Evolutionary conservation across 208 protist genomes (phyloP).

Genomic region (Trichomonas tenax): DNA sequence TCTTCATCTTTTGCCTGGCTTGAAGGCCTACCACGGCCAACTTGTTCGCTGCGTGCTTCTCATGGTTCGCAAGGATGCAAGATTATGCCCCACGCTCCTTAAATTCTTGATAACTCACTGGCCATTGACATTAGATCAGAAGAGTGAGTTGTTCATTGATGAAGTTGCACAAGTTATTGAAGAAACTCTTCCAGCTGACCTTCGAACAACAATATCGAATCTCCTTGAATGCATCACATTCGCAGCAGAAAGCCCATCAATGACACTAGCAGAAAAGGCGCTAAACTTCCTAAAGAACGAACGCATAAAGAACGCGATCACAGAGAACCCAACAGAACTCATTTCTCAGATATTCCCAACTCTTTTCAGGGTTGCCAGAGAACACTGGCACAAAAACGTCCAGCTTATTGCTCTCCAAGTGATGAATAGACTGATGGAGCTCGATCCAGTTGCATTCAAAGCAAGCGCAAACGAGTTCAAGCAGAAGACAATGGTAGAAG

Average conservation of each 20-base stretch:
- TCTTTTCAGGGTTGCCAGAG: background rate
- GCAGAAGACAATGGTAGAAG: background rate
- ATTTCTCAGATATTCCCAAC: background rate
- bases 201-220: background rate
- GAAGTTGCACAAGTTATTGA: background rate
- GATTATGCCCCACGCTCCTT: background rate
- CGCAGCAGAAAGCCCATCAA: background rate
- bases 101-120: background rate
- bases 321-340: background rate
- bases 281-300: background rate
- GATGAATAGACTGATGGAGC: background rate
- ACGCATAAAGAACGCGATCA: background rate
- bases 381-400: background rate
- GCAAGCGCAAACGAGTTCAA: background rate
- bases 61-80: background rate
- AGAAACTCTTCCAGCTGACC: background rate
- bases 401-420: background rate
- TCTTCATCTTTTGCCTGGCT: background rate
- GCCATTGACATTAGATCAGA: slow-evolving; percentile 13
- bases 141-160: background rate
- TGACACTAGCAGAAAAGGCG: background rate
- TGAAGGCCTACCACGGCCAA: background rate
- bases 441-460: background rate
- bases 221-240: background rate
- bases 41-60: background rate